A percentile compares a stretch with the other conserved stretches of the same genome.
Evolutionary conservation across 1,284 basidiomycete species (phyloP).

Genomic region (Rhodotorula mucilaginosa): DNA sequence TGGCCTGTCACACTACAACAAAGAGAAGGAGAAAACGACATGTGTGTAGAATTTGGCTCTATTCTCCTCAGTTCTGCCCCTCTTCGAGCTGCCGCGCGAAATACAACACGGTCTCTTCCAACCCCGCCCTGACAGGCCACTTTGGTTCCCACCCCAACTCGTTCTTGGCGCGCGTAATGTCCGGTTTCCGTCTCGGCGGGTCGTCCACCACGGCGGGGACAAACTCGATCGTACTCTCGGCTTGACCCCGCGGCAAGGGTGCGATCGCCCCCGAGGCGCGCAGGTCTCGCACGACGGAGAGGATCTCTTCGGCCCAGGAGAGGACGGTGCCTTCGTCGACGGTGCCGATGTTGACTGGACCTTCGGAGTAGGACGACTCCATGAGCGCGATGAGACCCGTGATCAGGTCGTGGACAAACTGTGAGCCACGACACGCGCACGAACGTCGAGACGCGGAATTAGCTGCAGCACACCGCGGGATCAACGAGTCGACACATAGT

Average conservation of each 20-base stretch:
- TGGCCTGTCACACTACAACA: neutral
- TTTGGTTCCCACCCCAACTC: slow-evolving; percentile 87
- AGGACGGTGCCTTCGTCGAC: slow-evolving; percentile 88
- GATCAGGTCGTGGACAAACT: slow-evolving; percentile 62
- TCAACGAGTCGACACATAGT: neutral
- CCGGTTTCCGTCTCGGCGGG: slow-evolving; percentile 87
- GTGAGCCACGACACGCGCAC: neutral
- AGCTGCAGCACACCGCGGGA: neutral
- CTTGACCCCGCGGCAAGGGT: slow-evolving; percentile 5
- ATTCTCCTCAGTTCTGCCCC: neutral
- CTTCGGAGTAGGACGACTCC: slow-evolving; percentile 81
- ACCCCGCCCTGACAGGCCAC: slow-evolving; percentile 84
- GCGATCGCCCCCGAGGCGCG: slow-evolving; percentile 56
- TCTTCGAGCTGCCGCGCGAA: slow-evolving; percentile 24
- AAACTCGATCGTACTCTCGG: slow-evolving; percentile 44
- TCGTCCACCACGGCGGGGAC: slow-evolving; percentile 63
- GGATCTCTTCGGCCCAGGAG: slow-evolving; percentile 47
- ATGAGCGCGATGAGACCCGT: slow-evolving; percentile 57
- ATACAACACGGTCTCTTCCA: slow-evolving; percentile 85
- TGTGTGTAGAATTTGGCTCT: neutral
- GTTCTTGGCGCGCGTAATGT: slow-evolving; percentile 84
- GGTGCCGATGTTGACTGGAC: slow-evolving; percentile 90
- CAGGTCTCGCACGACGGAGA: slow-evolving; percentile 43
- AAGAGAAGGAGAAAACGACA: neutral
- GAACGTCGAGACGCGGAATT: no score